A percentile compares a stretch with the other conserved stretches of the same genome.
Evolutionary conservation across 2,329 filamentous ascomycete genomes (phyloP).

Genomic region (Magnaporthiopsis incrustans): DNA sequence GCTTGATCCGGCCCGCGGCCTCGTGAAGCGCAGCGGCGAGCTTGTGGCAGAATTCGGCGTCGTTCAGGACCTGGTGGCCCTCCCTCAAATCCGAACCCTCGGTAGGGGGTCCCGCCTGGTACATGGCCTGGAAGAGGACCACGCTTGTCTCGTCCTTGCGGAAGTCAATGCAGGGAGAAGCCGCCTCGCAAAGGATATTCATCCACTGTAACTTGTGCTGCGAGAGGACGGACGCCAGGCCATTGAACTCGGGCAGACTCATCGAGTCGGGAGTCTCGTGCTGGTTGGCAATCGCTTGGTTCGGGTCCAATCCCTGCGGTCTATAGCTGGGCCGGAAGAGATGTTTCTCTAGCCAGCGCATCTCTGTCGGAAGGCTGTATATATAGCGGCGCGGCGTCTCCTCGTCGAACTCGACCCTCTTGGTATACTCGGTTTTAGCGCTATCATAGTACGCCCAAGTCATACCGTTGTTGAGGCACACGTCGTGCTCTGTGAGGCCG

Average conservation of each 20-base stretch:
- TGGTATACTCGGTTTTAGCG: not conserved
- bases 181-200: conserved; percentile 46
- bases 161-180: conserved; percentile 38
- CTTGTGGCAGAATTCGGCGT: conserved; percentile 23
- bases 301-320: conserved; percentile 22
- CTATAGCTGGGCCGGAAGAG: not conserved
- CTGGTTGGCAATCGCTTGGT: conserved; percentile 44
- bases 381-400: no score
- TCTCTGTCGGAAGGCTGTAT: not conserved
- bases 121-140: conserved; percentile 39
- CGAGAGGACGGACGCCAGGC: conserved; percentile 38
- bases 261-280: conserved; percentile 37
- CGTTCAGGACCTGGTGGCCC: conserved; percentile 27
- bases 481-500: conserved; percentile 18
- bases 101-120: conserved; percentile 34
- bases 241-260: conserved; percentile 44
- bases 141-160: conserved; percentile 37
- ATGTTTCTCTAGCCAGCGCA: not conserved
- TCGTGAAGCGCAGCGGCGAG: conserved; percentile 26
- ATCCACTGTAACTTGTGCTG: conserved; percentile 44
- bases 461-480: conserved; percentile 40
- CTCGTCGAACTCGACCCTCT: not conserved
- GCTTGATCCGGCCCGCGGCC: conserved; percentile 26
- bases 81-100: conserved; percentile 17
- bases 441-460: conserved; percentile 29